Percentiles rank a stretch among this genome's conserved stretches.
phyloP scores from a whole-genome alignment of 176 grass and related monocot species.

The Neostapfia colusana region DNA sequence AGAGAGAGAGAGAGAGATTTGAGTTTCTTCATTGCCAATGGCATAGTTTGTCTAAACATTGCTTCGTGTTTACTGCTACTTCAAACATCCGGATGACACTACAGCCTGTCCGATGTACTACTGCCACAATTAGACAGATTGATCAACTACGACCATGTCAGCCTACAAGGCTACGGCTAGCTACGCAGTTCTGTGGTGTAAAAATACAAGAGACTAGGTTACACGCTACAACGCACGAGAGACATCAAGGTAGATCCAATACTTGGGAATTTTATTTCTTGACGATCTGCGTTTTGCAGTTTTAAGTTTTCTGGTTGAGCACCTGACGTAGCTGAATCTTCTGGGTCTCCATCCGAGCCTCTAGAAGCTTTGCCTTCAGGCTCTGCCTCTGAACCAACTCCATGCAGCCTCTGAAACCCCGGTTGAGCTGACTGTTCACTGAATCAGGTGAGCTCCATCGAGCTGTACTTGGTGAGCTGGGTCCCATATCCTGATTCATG shows the following conservation, averaged over 20 bases:
- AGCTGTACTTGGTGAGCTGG: conserved; percentile 50
- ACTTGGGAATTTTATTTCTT: conserved; percentile 50
- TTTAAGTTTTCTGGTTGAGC: conserved; percentile 74
- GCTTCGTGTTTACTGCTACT: conserved; percentile 24
- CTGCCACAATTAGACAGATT: conserved; percentile 2
- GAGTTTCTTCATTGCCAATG: not conserved
- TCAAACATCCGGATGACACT: conserved; percentile 22
- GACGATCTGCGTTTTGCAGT: not conserved
- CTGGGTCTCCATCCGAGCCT: conserved; percentile 84
- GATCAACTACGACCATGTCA: conserved; percentile 34
- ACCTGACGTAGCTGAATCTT: conserved; percentile 78
- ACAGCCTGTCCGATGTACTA: conserved; percentile 30
- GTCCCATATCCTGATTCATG: conserved; percentile 37
- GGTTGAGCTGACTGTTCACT: conserved; percentile 55
- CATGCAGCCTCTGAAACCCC: conserved; percentile 75
- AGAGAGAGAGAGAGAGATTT: not conserved
- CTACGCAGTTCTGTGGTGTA: conserved; percentile 33
- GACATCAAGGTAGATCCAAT: conserved; percentile 29
- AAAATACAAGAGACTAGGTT: conserved; percentile 36
- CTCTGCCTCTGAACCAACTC: conserved; percentile 84
- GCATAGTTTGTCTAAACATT: conserved; percentile 1
- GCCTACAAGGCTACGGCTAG: conserved; percentile 32
- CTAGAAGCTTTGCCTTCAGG: conserved; percentile 77
- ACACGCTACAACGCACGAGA: conserved; percentile 36
- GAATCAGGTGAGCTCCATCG: conserved; percentile 78